Percentiles rank a stretch among this genome's conserved stretches.
phyloP scores from a whole-genome alignment of 441 rosid species.

The Adansonia rubrostipa region DNA sequence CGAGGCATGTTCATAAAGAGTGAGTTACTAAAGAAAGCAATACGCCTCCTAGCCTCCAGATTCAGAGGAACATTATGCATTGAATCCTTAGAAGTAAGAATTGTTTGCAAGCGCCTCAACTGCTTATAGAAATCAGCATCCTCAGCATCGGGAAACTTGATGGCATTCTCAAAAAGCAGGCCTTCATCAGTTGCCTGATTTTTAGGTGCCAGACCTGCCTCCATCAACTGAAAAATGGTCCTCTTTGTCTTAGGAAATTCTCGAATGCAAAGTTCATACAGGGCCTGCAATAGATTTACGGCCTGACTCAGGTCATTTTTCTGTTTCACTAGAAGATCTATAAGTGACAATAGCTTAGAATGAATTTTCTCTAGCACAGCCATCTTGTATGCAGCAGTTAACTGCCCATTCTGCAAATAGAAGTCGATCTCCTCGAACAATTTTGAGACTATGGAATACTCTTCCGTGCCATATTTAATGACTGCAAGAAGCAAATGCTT shows the following conservation, averaged over 20 bases:
- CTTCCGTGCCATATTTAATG: constrained; percentile 55
- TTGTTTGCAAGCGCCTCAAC: constrained; percentile 61
- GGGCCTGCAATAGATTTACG: constrained; percentile 64
- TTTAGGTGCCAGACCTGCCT: constrained; percentile 57
- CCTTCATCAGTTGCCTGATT: constrained; percentile 40
- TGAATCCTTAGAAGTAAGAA: constrained; percentile 64
- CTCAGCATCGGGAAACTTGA: constrained; percentile 49
- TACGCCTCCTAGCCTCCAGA: constrained; percentile 67
- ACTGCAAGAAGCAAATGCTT: constrained; percentile 52
- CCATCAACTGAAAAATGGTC: constrained; percentile 40
- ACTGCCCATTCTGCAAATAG: constrained; percentile 44
- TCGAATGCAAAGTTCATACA: constrained; percentile 56
- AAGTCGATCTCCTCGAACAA: constrained; percentile 53
- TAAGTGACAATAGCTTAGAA: constrained; percentile 48
- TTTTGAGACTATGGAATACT: constrained; percentile 51
- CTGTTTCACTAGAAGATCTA: constrained; percentile 58
- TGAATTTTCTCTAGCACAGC: constrained; percentile 51
- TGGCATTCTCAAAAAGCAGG: constrained; percentile 61
- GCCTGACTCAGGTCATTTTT: constrained; percentile 51
- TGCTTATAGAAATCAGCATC: constrained; percentile 57
- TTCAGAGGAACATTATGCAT: constrained; percentile 65
- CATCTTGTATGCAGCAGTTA: constrained; percentile 47
- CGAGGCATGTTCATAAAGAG: constrained; percentile 73
- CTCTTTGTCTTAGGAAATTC: constrained; percentile 56
- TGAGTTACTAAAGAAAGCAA: constrained; percentile 73